Evolutionary conservation across 768 basidiomycete species (phyloP).

Genomic region (Hydnum rufescens): DNA sequence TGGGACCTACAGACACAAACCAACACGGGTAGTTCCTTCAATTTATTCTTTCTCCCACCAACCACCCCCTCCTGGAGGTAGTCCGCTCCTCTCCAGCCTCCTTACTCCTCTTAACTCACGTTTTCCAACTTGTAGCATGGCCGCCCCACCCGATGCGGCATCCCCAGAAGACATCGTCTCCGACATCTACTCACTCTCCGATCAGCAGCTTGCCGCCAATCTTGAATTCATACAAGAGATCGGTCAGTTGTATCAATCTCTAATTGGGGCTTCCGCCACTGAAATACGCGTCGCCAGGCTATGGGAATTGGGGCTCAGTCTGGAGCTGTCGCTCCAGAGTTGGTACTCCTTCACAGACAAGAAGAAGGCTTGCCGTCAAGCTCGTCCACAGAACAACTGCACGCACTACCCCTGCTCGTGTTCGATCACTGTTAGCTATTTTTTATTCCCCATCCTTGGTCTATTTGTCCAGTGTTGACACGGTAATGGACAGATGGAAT

Average conservation of each 20-base stretch:
- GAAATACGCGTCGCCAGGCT: constrained; percentile 43
- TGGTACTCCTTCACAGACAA: constrained; percentile 12
- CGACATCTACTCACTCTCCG: constrained; percentile 9
- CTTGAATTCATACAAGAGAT: constrained; percentile 9
- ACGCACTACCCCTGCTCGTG: constrained; percentile 68
- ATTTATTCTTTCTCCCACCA: no score
- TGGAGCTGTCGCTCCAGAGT: constrained; percentile 25
- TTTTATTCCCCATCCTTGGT: neutral
- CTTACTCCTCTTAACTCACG: no score
- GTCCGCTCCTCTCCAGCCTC: no score
- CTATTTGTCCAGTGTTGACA: no score
- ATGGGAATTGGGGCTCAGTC: constrained; percentile 85
- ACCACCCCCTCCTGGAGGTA: no score
- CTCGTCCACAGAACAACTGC: constrained; percentile 72
- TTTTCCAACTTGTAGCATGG: no score
- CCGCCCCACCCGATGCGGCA: neutral
- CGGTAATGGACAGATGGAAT: constrained; percentile 87
- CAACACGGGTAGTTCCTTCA: no score
- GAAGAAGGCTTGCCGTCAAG: constrained; percentile 64
- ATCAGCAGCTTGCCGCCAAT: constrained; percentile 6
- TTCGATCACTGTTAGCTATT: constrained; percentile 55
- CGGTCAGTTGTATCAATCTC: neutral
- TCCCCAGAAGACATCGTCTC: neutral
- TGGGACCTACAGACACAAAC: no score
- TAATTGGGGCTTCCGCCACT: neutral